These are phyloP conservation scores for Calonectria crousiana DNA, from an alignment of 2,329 filamentous ascomycete genomes.

Conservation along the genomic window DNA sequence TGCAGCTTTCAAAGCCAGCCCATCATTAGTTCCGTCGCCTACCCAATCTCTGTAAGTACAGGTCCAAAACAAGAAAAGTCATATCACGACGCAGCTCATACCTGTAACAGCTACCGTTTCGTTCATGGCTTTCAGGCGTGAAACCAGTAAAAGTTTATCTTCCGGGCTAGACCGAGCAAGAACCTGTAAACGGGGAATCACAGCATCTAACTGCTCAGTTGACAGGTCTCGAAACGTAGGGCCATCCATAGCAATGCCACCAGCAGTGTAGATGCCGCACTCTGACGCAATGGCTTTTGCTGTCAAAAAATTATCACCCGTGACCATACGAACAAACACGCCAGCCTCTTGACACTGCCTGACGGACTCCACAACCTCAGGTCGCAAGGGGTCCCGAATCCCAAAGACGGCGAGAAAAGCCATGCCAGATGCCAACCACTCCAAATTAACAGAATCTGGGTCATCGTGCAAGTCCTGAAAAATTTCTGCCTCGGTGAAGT, in stretches of 20 bases:
- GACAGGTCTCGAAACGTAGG: conserved; percentile 71
- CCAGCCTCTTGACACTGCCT: conserved; percentile 71
- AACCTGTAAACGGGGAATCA: conserved; percentile 63
- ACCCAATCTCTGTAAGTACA: neutral
- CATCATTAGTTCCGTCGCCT: conserved; percentile 77
- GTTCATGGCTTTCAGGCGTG: conserved; percentile 64
- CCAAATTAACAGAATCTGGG: conserved; percentile 50
- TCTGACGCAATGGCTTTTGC: conserved; percentile 74
- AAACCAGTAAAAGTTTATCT: conserved; percentile 69
- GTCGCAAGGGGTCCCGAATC: conserved; percentile 73
- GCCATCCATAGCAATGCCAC: conserved; percentile 75
- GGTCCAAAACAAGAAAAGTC: neutral
- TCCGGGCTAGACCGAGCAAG: conserved; percentile 71
- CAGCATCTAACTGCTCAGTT: conserved; percentile 63
- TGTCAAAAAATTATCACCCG: conserved; percentile 65
- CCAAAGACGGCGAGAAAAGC: conserved; percentile 77
- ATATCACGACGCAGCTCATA: neutral
- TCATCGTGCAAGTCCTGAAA: conserved; percentile 62
- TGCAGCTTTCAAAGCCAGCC: conserved; percentile 73
- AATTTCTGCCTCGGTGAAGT: conserved; percentile 77
- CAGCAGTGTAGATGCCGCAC: conserved; percentile 72
- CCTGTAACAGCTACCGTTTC: conserved; percentile 71
- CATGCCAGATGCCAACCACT: conserved; percentile 69
- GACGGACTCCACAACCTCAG: conserved; percentile 70
- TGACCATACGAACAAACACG: conserved; percentile 73